A percentile compares a stretch with the other conserved stretches of the same genome.
phyloP scores from a whole-genome alignment of 768 basidiomycete species.

The Leccinum truebloodii region DNA sequence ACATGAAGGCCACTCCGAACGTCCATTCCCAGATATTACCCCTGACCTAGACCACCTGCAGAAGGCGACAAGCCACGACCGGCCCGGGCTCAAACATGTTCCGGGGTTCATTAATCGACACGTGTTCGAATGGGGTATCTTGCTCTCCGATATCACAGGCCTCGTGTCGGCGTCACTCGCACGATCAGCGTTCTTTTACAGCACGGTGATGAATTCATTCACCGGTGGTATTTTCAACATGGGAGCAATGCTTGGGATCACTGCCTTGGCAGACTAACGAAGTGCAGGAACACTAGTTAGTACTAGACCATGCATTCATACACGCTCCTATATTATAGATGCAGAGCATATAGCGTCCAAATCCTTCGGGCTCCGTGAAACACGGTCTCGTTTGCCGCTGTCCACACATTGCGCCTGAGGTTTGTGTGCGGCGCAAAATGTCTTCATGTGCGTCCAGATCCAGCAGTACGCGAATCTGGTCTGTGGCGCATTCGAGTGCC shows the following conservation, averaged over 20 bases:
- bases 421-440: background rate
- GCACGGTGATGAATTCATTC: conserved; percentile 39
- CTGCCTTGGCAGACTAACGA: conserved; percentile 36
- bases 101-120: conserved; percentile 11
- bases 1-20: too few relatives aligned
- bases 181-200: conserved; percentile 39
- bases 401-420: background rate
- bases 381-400: background rate
- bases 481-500: conserved; percentile 36
- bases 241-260: conserved; percentile 35
- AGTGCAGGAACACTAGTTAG: background rate
- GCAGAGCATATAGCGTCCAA: conserved; percentile 3
- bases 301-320: background rate
- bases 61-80: too few relatives aligned
- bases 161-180: conserved; percentile 41
- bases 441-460: conserved; percentile 23
- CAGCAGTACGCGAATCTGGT: conserved; percentile 28
- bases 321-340: conserved; percentile 4
- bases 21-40: too few relatives aligned
- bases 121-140: conserved; percentile 40
- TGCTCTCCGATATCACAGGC: conserved; percentile 42
- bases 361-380: conserved; percentile 16
- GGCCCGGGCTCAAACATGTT: too few relatives aligned
- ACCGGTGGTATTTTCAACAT: conserved; percentile 41
- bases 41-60: too few relatives aligned